Evolutionary conservation across 139 green algal genomes (phyloP).

Genomic region (Pleodorina starrii): DNA sequence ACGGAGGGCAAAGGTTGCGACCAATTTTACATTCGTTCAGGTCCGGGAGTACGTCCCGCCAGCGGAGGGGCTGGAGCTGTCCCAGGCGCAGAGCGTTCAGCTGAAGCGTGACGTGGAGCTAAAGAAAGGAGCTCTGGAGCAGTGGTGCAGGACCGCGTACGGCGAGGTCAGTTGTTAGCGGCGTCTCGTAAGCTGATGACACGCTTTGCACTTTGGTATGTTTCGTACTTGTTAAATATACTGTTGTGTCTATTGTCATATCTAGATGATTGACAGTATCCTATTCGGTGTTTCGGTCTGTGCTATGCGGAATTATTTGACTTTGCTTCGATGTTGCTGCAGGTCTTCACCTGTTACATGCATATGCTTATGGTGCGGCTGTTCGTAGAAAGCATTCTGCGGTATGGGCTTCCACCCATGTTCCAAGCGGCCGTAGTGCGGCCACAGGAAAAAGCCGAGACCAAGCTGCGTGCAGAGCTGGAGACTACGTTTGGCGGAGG

Average conservation of each 20-base stretch:
- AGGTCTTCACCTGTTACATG: conserved; percentile 93
- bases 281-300: too few relatives aligned
- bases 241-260: too few relatives aligned
- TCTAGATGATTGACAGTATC: too few relatives aligned
- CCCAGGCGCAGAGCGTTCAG: conserved; percentile 39
- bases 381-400: conserved; percentile 98
- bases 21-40: too few relatives aligned
- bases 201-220: too few relatives aligned
- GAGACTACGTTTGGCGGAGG: conserved; percentile 68
- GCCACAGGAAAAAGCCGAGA: conserved; percentile 77
- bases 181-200: too few relatives aligned
- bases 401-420: conserved; percentile 95
- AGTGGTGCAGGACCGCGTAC: conserved; percentile 94
- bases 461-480: conserved; percentile 78
- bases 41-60: conserved; percentile 75
- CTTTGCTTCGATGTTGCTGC: neutral
- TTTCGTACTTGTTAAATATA: too few relatives aligned
- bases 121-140: conserved; percentile 79
- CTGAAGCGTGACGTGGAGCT: conserved; percentile 77
- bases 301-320: too few relatives aligned
- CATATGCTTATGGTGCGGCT: conserved; percentile 93
- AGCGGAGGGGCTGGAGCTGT: conserved; percentile 57
- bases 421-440: conserved; percentile 86
- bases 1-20: too few relatives aligned
- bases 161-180: conserved; percentile 74